Evolutionary conservation across 1,284 basidiomycete species (phyloP).

Genomic region (Retiboletus flavoniger): DNA sequence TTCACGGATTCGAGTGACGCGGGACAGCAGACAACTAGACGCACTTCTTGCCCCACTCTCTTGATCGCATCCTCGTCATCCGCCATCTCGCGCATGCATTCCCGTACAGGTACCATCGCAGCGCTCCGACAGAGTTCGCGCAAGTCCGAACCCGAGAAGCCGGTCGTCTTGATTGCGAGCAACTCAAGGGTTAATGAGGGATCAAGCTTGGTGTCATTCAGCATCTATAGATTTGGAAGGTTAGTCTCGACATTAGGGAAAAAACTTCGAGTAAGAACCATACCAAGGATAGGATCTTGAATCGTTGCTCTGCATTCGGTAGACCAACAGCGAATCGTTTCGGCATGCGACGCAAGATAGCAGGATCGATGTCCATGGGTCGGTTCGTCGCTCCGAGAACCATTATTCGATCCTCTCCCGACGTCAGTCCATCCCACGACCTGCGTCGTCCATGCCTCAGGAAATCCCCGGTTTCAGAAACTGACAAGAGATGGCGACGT

Average conservation of each 20-base stretch:
- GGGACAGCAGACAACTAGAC: constrained; percentile 10
- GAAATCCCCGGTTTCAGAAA: background rate
- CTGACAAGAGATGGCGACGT: constrained; percentile 33
- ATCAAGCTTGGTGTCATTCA: constrained; percentile 73
- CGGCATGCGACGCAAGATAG: constrained; percentile 95
- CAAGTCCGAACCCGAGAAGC: constrained; percentile 88
- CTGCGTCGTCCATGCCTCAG: constrained; percentile 40
- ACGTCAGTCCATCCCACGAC: constrained; percentile 96
- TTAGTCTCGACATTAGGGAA: background rate
- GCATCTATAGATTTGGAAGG: constrained; percentile 58
- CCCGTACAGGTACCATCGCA: constrained; percentile 88
- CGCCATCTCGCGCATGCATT: constrained; percentile 71
- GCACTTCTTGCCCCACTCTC: constrained; percentile 56
- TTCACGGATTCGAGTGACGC: background rate
- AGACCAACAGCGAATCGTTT: constrained; percentile 93
- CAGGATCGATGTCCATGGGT: constrained; percentile 93
- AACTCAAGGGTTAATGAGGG: constrained; percentile 62
- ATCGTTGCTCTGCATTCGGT: constrained; percentile 79
- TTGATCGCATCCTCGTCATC: constrained; percentile 52
- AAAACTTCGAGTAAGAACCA: constrained; percentile 17
- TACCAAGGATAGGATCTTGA: constrained; percentile 88
- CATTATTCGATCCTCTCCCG: constrained; percentile 81
- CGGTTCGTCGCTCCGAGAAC: constrained; percentile 97
- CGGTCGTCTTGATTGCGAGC: constrained; percentile 75
- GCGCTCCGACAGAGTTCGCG: constrained; percentile 94